Conservation (phyloP, 2,329 filamentous ascomycete species). For the Epicoccum nigrum region DNA sequence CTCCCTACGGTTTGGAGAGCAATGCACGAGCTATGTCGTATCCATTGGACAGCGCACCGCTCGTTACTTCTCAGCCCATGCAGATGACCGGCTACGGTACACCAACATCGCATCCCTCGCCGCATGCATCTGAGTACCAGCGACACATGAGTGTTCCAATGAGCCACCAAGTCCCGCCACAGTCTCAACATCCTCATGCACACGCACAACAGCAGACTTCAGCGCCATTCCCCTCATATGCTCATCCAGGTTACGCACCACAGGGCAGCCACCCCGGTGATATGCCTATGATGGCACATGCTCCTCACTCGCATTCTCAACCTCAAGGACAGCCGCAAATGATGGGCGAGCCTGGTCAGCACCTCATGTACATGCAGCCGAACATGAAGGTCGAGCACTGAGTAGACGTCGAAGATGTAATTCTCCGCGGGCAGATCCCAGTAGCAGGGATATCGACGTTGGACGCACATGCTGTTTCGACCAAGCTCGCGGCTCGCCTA, state of each 20-base stretch:
- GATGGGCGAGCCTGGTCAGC: conserved; percentile 47
- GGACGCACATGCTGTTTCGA: conserved; percentile 9
- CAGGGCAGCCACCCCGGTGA: conserved; percentile 44
- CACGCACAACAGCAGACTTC: conserved; percentile 37
- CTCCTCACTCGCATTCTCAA: conserved; percentile 39
- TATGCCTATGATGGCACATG: conserved; percentile 47
- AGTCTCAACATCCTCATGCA: conserved; percentile 30
- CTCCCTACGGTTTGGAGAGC: conserved; percentile 46
- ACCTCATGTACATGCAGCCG: conserved; percentile 49
- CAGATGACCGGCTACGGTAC: conserved; percentile 47
- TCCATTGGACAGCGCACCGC: conserved; percentile 45
- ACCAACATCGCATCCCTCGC: conserved; percentile 45
- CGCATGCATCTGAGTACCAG: conserved; percentile 46
- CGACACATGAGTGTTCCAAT: conserved; percentile 47
- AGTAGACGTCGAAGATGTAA: conserved; percentile 14
- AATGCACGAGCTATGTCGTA: conserved; percentile 49
- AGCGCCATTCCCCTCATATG: conserved; percentile 37
- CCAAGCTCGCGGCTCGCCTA: conserved; percentile 11
- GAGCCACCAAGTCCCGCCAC: conserved; percentile 37
- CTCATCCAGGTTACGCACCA: conserved; percentile 44
- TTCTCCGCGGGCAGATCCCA: conserved; percentile 13
- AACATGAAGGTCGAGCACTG: conserved; percentile 52
- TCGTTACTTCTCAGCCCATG: conserved; percentile 47
- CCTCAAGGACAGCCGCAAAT: conserved; percentile 38
- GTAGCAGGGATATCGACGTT: conserved; percentile 11